A percentile compares a stretch with the other conserved stretches of the same genome.
Evolutionary conservation across 2,329 filamentous ascomycete genomes (phyloP).

Genomic region (Furcasterigmium sp.): DNA sequence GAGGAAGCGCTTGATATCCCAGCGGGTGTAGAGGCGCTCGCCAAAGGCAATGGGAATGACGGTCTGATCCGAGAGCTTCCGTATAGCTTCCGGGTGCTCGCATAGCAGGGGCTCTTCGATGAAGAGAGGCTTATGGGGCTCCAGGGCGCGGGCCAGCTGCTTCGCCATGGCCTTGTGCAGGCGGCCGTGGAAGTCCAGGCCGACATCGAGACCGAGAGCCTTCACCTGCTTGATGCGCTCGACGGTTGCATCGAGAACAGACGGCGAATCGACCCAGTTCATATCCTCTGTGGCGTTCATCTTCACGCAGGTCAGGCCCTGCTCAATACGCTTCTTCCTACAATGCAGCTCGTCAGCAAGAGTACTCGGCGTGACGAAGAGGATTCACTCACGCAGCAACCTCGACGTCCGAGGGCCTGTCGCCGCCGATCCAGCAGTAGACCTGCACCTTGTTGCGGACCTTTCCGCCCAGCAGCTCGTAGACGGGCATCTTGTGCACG

Average conservation of each 20-base stretch:
- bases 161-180: slow-evolving; percentile 67
- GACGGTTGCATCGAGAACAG: slow-evolving; percentile 49
- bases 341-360: not conserved
- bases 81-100: slow-evolving; percentile 55
- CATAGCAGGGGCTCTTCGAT: slow-evolving; percentile 63
- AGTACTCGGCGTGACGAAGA: not conserved
- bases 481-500: slow-evolving; percentile 46
- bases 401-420: slow-evolving; percentile 58
- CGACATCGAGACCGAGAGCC: slow-evolving; percentile 57
- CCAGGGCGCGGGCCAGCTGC: slow-evolving; percentile 57
- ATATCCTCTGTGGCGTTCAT: slow-evolving; percentile 68
- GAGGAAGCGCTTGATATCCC: slow-evolving; percentile 61
- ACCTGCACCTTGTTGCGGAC: slow-evolving; percentile 58
- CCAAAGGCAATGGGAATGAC: slow-evolving; percentile 59
- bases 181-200: slow-evolving; percentile 65
- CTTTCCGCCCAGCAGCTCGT: slow-evolving; percentile 63
- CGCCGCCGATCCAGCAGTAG: slow-evolving; percentile 66
- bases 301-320: slow-evolving; percentile 56
- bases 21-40: slow-evolving; percentile 59
- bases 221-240: slow-evolving; percentile 60
- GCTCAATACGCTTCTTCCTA: slow-evolving; percentile 44
- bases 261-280: slow-evolving; percentile 62
- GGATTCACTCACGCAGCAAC: slow-evolving; percentile 37
- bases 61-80: slow-evolving; percentile 48
- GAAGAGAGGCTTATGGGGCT: slow-evolving; percentile 58